Percentiles rank a stretch among this genome's conserved stretches.
Evolutionary conservation across 2,329 filamentous ascomycete genomes (phyloP).

Genomic region (Zymoseptoria brevis): DNA sequence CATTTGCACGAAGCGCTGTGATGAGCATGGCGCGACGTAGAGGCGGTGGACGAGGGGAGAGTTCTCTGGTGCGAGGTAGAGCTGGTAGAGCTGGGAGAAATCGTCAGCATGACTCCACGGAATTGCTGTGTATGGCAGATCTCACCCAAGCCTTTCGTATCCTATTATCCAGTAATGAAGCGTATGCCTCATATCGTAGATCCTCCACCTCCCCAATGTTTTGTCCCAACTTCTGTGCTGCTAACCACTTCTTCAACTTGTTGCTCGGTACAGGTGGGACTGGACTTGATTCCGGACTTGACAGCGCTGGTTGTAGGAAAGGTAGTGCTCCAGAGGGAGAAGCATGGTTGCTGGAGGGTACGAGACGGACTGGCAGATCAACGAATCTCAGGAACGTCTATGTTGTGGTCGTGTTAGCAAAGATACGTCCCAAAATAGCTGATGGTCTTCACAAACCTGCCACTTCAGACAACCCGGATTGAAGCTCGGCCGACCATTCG

Average conservation of each 20-base stretch:
- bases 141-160: slow-evolving; percentile 80
- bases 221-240: slow-evolving; percentile 30
- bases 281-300: slow-evolving; percentile 27
- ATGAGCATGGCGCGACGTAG: slow-evolving; percentile 59
- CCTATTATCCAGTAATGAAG: slow-evolving; percentile 64
- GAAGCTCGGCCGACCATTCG: slow-evolving; percentile 61
- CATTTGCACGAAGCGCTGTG: slow-evolving; percentile 54
- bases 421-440: background rate
- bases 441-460: slow-evolving; percentile 58
- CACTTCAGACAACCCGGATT: slow-evolving; percentile 93
- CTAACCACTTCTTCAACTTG: slow-evolving; percentile 62
- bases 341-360: slow-evolving; percentile 82
- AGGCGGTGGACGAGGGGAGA: slow-evolving; percentile 59
- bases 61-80: slow-evolving; percentile 70
- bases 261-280: slow-evolving; percentile 48
- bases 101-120: background rate
- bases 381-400: slow-evolving; percentile 78
- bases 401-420: background rate
- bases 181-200: slow-evolving; percentile 63
- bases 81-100: slow-evolving; percentile 54
- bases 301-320: slow-evolving; percentile 60
- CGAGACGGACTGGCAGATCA: slow-evolving; percentile 56
- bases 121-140: background rate
- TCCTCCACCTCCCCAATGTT: slow-evolving; percentile 42
- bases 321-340: slow-evolving; percentile 83